These are phyloP conservation scores for Acanthamoeba culbertsoni DNA, from an alignment of 208 protist genomes.

Conservation along the genomic window DNA sequence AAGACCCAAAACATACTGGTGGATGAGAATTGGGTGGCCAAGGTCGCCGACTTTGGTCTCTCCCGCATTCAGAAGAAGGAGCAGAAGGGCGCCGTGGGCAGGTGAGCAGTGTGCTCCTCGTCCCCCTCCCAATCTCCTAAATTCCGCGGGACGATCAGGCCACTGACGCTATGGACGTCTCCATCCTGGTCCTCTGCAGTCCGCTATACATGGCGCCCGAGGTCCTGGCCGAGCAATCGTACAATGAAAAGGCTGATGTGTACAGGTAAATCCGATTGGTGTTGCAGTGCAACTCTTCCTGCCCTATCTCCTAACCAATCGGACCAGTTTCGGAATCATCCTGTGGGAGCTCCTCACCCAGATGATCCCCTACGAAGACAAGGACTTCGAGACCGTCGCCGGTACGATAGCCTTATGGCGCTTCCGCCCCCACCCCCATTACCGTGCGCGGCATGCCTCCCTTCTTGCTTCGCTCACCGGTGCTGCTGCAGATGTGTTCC, in stretches of 20 bases:
- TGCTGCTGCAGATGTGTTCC: slow-evolving; percentile 33
- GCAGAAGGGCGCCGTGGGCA: not conserved
- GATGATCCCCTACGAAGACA: slow-evolving; percentile 51
- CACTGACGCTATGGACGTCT: too few species aligned
- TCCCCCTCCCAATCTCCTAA: not conserved
- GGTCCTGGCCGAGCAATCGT: slow-evolving; percentile 41
- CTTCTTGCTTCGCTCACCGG: not conserved
- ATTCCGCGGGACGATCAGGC: not conserved
- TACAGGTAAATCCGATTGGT: slow-evolving; percentile 61
- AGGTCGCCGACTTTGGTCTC: slow-evolving; percentile 60
- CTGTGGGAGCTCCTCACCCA: slow-evolving; percentile 63
- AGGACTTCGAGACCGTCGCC: slow-evolving; percentile 44
- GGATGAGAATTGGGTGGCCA: slow-evolving; percentile 60
- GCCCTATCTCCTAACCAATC: too few species aligned
- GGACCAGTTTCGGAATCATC: slow-evolving; percentile 62
- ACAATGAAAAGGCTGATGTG: slow-evolving; percentile 58
- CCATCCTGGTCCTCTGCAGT: not conserved
- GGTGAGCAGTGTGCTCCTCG: not conserved
- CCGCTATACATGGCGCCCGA: slow-evolving; percentile 61
- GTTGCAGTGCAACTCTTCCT: too few species aligned
- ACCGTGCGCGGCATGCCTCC: too few species aligned
- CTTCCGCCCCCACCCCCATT: too few species aligned
- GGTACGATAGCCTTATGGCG: not conserved
- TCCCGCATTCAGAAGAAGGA: slow-evolving; percentile 46
- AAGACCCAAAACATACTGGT: slow-evolving; percentile 58